These are phyloP conservation scores for Cyberlindnera euphorbiiphila DNA, from an alignment of 805 yeast species.

Conservation along the genomic window DNA sequence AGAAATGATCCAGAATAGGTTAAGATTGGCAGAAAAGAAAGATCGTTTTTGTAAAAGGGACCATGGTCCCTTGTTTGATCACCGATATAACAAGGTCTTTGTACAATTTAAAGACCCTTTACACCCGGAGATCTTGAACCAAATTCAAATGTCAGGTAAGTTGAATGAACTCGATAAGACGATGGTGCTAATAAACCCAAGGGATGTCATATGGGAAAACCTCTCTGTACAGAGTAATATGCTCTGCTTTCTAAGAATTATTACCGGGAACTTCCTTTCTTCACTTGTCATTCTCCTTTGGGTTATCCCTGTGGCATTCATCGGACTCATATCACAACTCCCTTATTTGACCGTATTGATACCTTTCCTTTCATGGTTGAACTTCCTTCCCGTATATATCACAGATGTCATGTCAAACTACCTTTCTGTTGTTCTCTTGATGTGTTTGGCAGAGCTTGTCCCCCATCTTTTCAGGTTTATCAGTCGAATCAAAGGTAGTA, in stretches of 20 bases:
- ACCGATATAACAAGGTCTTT: conserved; percentile 45
- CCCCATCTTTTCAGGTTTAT: conserved; percentile 54
- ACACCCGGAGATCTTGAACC: conserved; percentile 62
- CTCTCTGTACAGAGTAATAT: conserved; percentile 38
- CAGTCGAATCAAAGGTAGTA: conserved; percentile 51
- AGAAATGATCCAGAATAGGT: conserved; percentile 1
- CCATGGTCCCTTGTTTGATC: conserved; percentile 25
- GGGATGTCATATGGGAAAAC: conserved; percentile 72
- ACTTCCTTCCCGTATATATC: conserved; percentile 48
- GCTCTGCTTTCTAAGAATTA: conserved; percentile 35
- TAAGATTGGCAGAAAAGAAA: conserved; percentile 11
- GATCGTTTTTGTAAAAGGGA: conserved; percentile 19
- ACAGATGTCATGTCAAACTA: conserved; percentile 56
- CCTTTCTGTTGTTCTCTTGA: conserved; percentile 63
- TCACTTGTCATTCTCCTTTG: conserved; percentile 56
- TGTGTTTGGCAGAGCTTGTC: conserved; percentile 59
- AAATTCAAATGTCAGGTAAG: conserved; percentile 44
- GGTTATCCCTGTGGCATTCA: conserved; percentile 80
- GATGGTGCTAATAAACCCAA: conserved; percentile 53
- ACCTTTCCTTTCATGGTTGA: conserved; percentile 57
- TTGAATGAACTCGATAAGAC: conserved; percentile 42
- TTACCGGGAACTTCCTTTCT: conserved; percentile 43
- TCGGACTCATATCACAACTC: conserved; percentile 71
- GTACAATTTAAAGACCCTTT: conserved; percentile 54
- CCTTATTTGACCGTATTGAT: conserved; percentile 59